Evolutionary conservation across 176 grass and related monocot genomes (phyloP), one percentile per base, ranked within the genome.

Genomic region (Bromus sterilis): DNA sequence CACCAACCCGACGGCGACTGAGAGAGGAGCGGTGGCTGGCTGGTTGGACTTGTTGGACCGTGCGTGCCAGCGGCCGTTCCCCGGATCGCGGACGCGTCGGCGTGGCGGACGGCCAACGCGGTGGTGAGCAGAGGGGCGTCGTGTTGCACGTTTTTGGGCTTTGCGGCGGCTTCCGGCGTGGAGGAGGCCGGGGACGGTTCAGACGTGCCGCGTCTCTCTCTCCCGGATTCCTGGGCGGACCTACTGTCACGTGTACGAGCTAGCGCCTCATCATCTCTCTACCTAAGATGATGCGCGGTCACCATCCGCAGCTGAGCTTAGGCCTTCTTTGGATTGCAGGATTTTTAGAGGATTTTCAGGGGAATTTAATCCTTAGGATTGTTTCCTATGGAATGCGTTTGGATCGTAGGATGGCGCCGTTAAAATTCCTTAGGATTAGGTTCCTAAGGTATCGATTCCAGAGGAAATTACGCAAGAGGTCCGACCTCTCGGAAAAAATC

Each of bases 141-240:
- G 86, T 84, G 86, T 11, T 42, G 69, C 87, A 80, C 87, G 87
- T 84, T 89, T 84, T 48, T 24, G 76, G 51, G 40, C 11, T 23
- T 7, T 15, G 64, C 78, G 60, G 60, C 76, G 32, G 31, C 73
- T 15, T 8, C 4, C 2, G 20, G 74, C n/a, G n/a, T n/a, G n/a
- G n/a, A n/a, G 23, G 6, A 12, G 23, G 53, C 13, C 34, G 32
- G 41, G 37, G 11, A 1, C 58, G 30, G 55, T 75, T 75, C 80
- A 75, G 3, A 75, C 80, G 80, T 26, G 80, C 53, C 80, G 79
- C 1, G 64, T 60, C 56, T 48, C 39, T 11, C n/a, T 23, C 5
- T 68, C 63, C 80, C 80, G 80, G 55, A 20, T 26, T 33, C 35
- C 13, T 46, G 80, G 80, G 77, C 25, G 80, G 80, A 61, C 25